These are phyloP conservation scores for Cladosporium sp. DNA, from an alignment of 2,329 filamentous ascomycete genomes.

Conservation along the genomic window DNA sequence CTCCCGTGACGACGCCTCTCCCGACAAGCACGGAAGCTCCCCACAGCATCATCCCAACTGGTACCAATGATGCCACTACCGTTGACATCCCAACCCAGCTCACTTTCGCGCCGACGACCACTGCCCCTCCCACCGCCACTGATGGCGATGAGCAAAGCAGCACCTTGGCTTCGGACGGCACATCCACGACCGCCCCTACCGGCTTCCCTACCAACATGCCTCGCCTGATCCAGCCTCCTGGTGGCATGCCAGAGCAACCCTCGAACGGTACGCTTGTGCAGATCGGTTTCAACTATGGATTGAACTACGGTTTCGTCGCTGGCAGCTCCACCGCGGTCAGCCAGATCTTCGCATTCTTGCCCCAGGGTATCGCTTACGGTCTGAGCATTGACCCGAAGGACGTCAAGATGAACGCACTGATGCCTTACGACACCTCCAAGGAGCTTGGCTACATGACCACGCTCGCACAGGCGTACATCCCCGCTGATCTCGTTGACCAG, in stretches of 20 bases:
- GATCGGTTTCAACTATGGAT: conserved; percentile 76
- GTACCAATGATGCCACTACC: conserved; percentile 48
- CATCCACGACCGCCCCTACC: conserved; percentile 48
- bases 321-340: conserved; percentile 69
- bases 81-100: conserved; percentile 63
- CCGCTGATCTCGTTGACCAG: conserved; percentile 50
- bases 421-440: conserved; percentile 72
- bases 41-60: conserved; percentile 49
- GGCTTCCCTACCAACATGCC: conserved; percentile 69
- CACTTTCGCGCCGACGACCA: conserved; percentile 49
- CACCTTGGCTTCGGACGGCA: conserved; percentile 41
- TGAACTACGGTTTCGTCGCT: conserved; percentile 85
- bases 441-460: conserved; percentile 80
- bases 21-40: conserved; percentile 35
- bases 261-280: conserved; percentile 68
- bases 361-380: conserved; percentile 68
- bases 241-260: conserved; percentile 58
- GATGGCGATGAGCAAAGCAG: conserved; percentile 36
- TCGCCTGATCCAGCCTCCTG: conserved; percentile 71
- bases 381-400: conserved; percentile 54
- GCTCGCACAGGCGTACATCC: conserved; percentile 59
- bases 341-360: conserved; percentile 82
- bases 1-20: conserved; percentile 24
- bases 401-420: conserved; percentile 69
- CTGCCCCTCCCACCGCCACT: conserved; percentile 2